phyloP scores from a whole-genome alignment of 2,329 filamentous ascomycete genomes.

The Hymenoscyphus fructigenus region DNA sequence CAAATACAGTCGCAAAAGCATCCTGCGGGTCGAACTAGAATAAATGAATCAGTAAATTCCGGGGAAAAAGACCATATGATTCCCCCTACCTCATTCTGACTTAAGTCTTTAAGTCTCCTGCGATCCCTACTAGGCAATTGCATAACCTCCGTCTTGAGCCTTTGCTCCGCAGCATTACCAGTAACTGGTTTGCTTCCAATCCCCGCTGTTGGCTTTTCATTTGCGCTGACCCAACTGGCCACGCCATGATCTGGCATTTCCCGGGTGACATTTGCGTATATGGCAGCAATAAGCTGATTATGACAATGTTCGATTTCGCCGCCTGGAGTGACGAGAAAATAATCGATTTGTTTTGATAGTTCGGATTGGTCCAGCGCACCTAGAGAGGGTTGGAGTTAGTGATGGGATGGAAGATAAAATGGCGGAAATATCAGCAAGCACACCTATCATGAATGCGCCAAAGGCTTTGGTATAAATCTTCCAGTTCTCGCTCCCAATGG shows the following conservation, averaged over 20 bases:
- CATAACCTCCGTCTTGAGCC: constrained; percentile 69
- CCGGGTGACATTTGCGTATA: constrained; percentile 67
- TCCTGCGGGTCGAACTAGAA: constrained; percentile 36
- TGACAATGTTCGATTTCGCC: constrained; percentile 62
- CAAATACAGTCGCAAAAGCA: constrained; percentile 35
- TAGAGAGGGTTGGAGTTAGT: constrained; percentile 40
- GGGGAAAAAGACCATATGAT: neutral
- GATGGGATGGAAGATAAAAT: constrained; percentile 1
- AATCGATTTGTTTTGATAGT: constrained; percentile 58
- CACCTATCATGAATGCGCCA: constrained; percentile 63
- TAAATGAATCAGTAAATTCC: constrained; percentile 2
- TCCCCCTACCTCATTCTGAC: constrained; percentile 56
- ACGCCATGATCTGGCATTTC: constrained; percentile 68
- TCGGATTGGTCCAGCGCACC: constrained; percentile 64
- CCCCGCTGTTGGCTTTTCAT: constrained; percentile 61
- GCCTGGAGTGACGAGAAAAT: constrained; percentile 52
- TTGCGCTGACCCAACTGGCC: constrained; percentile 70
- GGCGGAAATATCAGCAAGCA: constrained; percentile 18
- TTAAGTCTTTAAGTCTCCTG: constrained; percentile 64
- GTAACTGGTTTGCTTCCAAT: constrained; percentile 61
- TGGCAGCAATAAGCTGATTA: constrained; percentile 65
- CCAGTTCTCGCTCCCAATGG: constrained; percentile 62
- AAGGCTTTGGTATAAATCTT: constrained; percentile 61
- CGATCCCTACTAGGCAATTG: constrained; percentile 65
- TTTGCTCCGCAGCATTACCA: constrained; percentile 64